Evolutionary conservation across 805 yeast genomes (phyloP), one percentile per base, ranked within the genome.

Genomic region (Candida caryicola): DNA sequence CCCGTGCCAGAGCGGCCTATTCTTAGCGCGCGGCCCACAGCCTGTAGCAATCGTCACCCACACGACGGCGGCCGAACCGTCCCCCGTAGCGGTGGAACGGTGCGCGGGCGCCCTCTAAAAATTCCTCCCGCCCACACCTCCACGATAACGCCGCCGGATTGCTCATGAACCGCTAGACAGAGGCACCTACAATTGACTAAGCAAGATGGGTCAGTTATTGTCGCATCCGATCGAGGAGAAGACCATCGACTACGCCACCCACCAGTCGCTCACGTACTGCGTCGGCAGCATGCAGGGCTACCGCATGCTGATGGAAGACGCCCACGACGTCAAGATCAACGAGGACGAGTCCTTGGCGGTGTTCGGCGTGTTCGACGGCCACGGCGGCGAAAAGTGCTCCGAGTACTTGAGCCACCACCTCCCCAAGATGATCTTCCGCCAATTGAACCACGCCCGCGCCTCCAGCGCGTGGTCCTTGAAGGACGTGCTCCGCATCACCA

Each of bases 281-380:
- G 66, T 82, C 4, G 90, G 89, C 2, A 76, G 85, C 21, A 84
- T 83, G 87, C 89, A 83, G 55, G 90, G 91, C 3, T 83, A 82
- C 57, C 60, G 91, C 36, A 62, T 78, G 50, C 71, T 82, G 4
- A 85, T 84, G 79, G 91, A 84, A 52, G 91, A 84, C 60, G 85
- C 88, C 3, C 84, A 80, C 57, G 70, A 77, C 43, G 74, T 79
- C 15, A 52, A 71, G 29, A 65, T 74, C 32, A 73, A 67, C 41
- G 73, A 69, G 34, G 68, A 65, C 42, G 69, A 64, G 23, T 32
- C 61, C 9, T 45, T 64, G 19, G 64, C 76, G 9, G 70, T 84
- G 2, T 82, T 81, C 56, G 88, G 83, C 0, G 84, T 85, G 1
- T 85, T 82, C 59, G 95, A 85, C 59, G 95, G 95, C 2, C 95